Evolutionary conservation across 805 yeast genomes (phyloP), one percentile per base, ranked within the genome.

Genomic region (Monosporozyma servazzii): DNA sequence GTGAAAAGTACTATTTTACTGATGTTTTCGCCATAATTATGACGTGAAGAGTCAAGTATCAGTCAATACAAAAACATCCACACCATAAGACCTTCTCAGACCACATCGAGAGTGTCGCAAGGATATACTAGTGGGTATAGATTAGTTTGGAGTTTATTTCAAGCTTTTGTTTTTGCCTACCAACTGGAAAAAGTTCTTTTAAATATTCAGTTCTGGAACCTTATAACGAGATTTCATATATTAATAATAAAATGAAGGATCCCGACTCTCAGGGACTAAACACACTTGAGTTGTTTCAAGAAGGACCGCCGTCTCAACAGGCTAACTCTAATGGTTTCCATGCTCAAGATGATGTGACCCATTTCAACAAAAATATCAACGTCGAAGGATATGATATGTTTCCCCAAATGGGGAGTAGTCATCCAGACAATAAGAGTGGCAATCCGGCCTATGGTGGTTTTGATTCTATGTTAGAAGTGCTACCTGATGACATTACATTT

Each of bases 381-480:
- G 21, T 41, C 27, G 17, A 41, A 5, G 44, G 23, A n/a, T 21
- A 41, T 21, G 44, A 41, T 41, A 41, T 41, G 44, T 41, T 41
- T 11, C 44, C 44, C 21, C 29, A 41, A 21, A 21, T 9, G 27
- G 37, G 37, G 17, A 15, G 8, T 33, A 13, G 8, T 33, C 37
- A 13, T 33, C 7, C n/a, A 11, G 29, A 21, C 15, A 21, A 51
- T 11, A 45, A 45, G 37, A n/a, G 23, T 13, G 44, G 36, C 7
- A 43, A 43, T 13, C 46, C 46, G 36, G 31, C 23, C 33, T 45
- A 40, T 11, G 42, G 33, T 27, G 53, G 58, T n/a, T 67, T 67
- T 48, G 71, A 68, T 52, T 54, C 67, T 2, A 67, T 67, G 70
- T 50, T 68, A 37, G 71, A 68, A 51, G 62, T 61, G 9, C 49